Conservation (phyloP, 73 alveolate genomes). For the Tetrahymena malaccensis region DNA sequence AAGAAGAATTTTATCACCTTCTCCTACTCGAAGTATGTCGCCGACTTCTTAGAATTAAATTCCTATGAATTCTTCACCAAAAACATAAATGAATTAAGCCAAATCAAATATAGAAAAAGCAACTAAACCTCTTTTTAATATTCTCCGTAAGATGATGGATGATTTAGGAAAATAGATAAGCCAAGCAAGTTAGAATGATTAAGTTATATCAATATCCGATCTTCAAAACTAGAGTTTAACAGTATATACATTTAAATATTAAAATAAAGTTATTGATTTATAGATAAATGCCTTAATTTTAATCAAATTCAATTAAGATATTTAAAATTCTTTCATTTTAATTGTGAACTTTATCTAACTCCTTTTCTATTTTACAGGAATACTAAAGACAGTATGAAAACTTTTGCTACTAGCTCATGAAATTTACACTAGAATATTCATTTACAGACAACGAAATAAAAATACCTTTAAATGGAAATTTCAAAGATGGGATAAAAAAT, state of each 20-base stretch:
- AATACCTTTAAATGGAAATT: neutral
- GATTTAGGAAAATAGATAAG: neutral
- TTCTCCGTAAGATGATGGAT: neutral
- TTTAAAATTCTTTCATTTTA: neutral
- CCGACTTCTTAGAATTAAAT: neutral
- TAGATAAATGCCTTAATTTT: neutral
- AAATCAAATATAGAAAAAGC: neutral
- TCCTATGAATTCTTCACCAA: neutral
- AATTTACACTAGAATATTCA: neutral
- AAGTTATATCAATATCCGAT: neutral
- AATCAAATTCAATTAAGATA: neutral
- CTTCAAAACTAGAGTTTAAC: neutral
- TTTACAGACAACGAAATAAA: neutral
- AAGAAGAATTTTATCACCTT: neutral
- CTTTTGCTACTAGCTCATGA: neutral
- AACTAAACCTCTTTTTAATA: neutral
- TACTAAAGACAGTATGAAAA: neutral
- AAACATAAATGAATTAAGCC: neutral
- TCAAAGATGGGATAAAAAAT: neutral
- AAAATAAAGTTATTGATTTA: neutral
- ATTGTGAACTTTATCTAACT: neutral
- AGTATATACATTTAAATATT: neutral
- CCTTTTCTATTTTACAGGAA: neutral
- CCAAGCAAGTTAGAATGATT: neutral
- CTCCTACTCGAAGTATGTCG: neutral